Conservation (phyloP, 75 land plant species). For the Selaginella moellendorffii region DNA sequence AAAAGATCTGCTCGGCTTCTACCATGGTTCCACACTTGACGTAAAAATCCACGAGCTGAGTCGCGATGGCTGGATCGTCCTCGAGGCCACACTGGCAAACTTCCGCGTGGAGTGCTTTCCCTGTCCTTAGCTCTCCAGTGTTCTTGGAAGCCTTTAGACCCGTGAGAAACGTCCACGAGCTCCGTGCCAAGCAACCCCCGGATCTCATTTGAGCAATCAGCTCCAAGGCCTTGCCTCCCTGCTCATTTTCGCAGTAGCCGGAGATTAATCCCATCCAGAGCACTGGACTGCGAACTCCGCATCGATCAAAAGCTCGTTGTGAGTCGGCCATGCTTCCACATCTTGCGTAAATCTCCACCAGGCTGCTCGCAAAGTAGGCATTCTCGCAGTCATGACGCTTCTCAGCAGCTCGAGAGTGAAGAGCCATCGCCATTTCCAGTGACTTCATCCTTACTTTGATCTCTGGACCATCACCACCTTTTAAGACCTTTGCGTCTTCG, state of each 20-base stretch:
- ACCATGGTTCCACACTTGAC: too few species aligned
- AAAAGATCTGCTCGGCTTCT: too few species aligned
- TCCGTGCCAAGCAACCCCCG: too few species aligned
- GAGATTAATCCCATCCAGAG: slow-evolving; percentile 51
- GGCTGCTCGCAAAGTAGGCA: slow-evolving; percentile 16
- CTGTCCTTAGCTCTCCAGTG: too few species aligned
- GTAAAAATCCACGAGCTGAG: too few species aligned
- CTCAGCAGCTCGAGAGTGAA: slow-evolving; percentile 15
- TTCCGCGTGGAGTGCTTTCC: too few species aligned
- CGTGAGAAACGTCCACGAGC: too few species aligned
- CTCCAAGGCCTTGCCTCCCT: slow-evolving; percentile 46
- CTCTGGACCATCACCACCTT: too few species aligned
- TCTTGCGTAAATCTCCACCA: slow-evolving; percentile 15
- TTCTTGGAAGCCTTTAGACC: too few species aligned
- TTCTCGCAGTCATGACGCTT: slow-evolving; percentile 26
- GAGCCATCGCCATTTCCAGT: slow-evolving; percentile 15
- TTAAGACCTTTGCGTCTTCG: too few species aligned
- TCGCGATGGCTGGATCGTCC: too few species aligned
- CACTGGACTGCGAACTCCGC: slow-evolving; percentile 37
- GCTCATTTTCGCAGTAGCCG: slow-evolving; percentile 37
- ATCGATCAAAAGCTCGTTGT: slow-evolving; percentile 38
- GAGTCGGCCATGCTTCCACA: slow-evolving; percentile 29
- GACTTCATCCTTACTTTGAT: slow-evolving; percentile 15
- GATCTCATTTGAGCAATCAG: slow-evolving; percentile 53
- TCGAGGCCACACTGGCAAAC: too few species aligned